Evolutionary conservation across 306 rosid genomes (phyloP).

Genomic region (Vigna mungo): DNA sequence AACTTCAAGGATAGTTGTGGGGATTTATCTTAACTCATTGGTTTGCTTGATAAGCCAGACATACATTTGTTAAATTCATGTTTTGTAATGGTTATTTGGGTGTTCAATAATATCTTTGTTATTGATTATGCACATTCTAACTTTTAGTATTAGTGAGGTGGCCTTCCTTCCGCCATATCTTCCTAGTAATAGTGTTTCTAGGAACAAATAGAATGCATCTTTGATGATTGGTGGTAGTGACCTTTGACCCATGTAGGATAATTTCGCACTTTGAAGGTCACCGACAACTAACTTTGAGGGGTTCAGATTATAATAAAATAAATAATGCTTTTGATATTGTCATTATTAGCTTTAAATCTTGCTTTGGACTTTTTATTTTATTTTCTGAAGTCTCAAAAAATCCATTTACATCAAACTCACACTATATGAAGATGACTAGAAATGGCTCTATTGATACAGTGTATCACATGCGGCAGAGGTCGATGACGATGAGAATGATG

Average conservation of each 20-base stretch:
- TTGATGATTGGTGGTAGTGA: neutral
- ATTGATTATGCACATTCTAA: slow-evolving; percentile 30
- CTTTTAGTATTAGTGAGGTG: slow-evolving; percentile 21
- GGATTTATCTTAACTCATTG: slow-evolving; percentile 25
- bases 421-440: slow-evolving; percentile 25
- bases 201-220: slow-evolving; percentile 8
- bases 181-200: slow-evolving; percentile 19
- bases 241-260: slow-evolving; percentile 16
- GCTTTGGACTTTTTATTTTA: neutral
- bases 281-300: neutral
- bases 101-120: neutral
- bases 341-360: slow-evolving; percentile 1
- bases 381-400: neutral
- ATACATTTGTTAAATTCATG: slow-evolving; percentile 11
- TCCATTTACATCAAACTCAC: neutral
- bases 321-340: neutral
- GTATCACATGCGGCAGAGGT: slow-evolving; percentile 42
- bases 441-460: slow-evolving; percentile 51
- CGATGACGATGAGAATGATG: slow-evolving; percentile 48
- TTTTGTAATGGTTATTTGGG: slow-evolving; percentile 25
- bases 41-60: slow-evolving; percentile 28
- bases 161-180: slow-evolving; percentile 26
- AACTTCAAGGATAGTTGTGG: slow-evolving; percentile 37
- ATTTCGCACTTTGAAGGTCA: neutral
- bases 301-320: neutral